Base-by-base conservation (phyloP, 306 rosid genomes). In the Glycyrrhiza uralensis region DNA sequence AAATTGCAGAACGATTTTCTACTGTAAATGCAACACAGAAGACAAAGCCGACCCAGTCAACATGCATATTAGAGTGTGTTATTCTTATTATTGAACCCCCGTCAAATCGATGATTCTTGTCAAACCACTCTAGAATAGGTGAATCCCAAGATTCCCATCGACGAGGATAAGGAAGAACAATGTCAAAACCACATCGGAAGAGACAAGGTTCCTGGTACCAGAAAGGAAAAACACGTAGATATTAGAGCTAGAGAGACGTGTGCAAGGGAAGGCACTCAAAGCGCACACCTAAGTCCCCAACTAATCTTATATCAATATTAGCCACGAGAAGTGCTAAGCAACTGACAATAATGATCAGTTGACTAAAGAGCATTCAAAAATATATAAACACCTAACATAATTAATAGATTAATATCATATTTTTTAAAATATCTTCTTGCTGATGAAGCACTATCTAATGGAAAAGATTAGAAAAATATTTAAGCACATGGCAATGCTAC, bases 121-220 rank as follows among this genome's bases (percentile, higher is more conserved):
- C 8, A 7, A 54, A 70, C 52, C 39, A 23, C 13, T 4, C 0
- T 8, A 39, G 75, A 38, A 69, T 50, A 6, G 1, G 1, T 3
- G 45, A 38, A 0, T 38, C 11, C 45, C 11, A 10, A 5, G 14
- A 11, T 9, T 7, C n/a, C 13, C 6, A 6, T n/a, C 7, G 10
- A 1, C n/a, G 10, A 18, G 22, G 4, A 45, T 12, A 39, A 33
- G 52, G 75, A 23, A 38, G 7, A 35, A 69, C 26, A 52, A 69
- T 51, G 75, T 69, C 75, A 36, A 69, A 69, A 15, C 75, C 75
- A 35, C 75, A 69, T 13, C 75, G 51, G 20, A 69, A 69, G 1
- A 51, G 64, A 5, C 24, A 14, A 18, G 65, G 64, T 36, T 54
- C 28, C 75, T 70, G 42, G 4, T 0, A 24, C 19, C 12, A 14